Evolutionary conservation across 2,329 filamentous ascomycete species (phyloP).

Genomic region (Microdochium paspali): DNA sequence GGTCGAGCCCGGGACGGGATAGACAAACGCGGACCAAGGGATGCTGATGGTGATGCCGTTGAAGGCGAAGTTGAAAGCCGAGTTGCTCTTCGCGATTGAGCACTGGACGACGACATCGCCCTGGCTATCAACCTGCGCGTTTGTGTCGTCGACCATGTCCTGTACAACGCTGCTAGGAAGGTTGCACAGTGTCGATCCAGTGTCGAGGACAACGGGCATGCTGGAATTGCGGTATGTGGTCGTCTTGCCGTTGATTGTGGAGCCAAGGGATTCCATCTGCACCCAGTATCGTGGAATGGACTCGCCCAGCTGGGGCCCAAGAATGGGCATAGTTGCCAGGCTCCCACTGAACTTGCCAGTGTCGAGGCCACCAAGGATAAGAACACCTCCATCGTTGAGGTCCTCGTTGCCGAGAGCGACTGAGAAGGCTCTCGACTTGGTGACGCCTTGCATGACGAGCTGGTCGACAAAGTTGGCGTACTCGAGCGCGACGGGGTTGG

Average conservation of each 20-base stretch:
- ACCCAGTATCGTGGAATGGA: slow-evolving; percentile 29
- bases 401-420: slow-evolving; percentile 10
- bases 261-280: slow-evolving; percentile 24
- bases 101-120: slow-evolving; percentile 39
- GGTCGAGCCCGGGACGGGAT: neutral
- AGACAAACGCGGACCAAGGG: slow-evolving; percentile 9
- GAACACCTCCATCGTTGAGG: slow-evolving; percentile 8
- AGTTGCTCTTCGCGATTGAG: slow-evolving; percentile 21
- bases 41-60: slow-evolving; percentile 7
- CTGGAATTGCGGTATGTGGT: slow-evolving; percentile 13
- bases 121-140: slow-evolving; percentile 31
- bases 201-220: slow-evolving; percentile 14
- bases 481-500: slow-evolving; percentile 8
- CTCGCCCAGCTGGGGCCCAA: slow-evolving; percentile 15
- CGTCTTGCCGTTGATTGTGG: slow-evolving; percentile 18
- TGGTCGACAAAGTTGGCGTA: slow-evolving; percentile 21
- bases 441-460: slow-evolving; percentile 15
- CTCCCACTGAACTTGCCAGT: slow-evolving; percentile 19
- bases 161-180: slow-evolving; percentile 48
- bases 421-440: slow-evolving; percentile 12
- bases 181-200: slow-evolving; percentile 45
- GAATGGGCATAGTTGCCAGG: slow-evolving; percentile 12
- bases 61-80: slow-evolving; percentile 31
- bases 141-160: slow-evolving; percentile 31
- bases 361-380: slow-evolving; percentile 29